Percentiles rank a stretch among this genome's conserved stretches.
These are phyloP conservation scores for Alnus rubra DNA, from an alignment of 306 rosid genomes.

Conservation along the genomic window DNA sequence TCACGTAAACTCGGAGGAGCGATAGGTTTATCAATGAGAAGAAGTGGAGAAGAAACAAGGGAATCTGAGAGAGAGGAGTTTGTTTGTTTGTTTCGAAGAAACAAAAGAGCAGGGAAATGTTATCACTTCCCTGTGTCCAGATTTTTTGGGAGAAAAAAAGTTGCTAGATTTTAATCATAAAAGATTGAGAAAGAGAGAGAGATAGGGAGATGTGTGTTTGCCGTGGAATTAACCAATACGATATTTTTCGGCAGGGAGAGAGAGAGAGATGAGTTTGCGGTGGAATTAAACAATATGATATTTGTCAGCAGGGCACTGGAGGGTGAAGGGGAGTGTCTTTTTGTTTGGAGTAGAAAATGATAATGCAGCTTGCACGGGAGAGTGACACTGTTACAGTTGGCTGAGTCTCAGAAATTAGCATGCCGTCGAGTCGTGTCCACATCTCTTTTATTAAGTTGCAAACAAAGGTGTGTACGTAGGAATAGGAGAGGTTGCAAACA, in stretches of 20 bases:
- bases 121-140: conserved; percentile 20
- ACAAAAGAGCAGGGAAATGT: not conserved
- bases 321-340: not conserved
- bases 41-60: conserved; percentile 11
- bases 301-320: not conserved
- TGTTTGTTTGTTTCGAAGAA: conserved; percentile 26
- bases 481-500: too few species aligned
- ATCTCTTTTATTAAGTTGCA: not conserved
- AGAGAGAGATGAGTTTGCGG: conserved; percentile 22
- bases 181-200: conserved; percentile 5
- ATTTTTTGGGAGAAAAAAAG: conserved; percentile 31
- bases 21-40: not conserved
- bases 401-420: not conserved
- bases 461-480: not conserved
- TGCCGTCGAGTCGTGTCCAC: not conserved
- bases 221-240: not conserved
- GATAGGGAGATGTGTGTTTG: conserved; percentile 13
- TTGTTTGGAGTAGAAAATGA: not conserved
- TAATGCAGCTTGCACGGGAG: conserved; percentile 4
- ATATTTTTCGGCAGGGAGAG: not conserved
- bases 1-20: conserved; percentile 11
- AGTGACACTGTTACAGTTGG: not conserved
- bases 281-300: not conserved
- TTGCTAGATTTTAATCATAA: not conserved
- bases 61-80: not conserved